phyloP scores from a whole-genome alignment of 2,329 filamentous ascomycete genomes.

The Pyricularia pennisetigena region DNA sequence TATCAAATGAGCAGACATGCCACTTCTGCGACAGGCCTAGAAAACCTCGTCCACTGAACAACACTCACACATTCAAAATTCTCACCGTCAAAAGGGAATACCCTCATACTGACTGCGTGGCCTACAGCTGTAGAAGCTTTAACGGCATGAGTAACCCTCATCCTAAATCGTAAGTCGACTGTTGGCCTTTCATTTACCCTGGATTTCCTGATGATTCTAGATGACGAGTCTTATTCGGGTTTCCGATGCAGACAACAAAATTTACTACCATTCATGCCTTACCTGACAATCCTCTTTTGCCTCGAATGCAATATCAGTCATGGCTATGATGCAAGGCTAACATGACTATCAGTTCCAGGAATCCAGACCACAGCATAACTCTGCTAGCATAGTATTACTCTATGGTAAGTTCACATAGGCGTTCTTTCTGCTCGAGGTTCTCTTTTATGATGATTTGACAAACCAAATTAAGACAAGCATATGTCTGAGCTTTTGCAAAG shows the following conservation, averaged over 20 bases:
- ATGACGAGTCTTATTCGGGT: conserved; percentile 74
- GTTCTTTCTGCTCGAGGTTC: no score
- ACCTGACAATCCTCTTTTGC: conserved; percentile 25
- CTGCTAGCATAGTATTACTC: neutral
- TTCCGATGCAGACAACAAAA: conserved; percentile 58
- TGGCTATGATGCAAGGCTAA: neutral
- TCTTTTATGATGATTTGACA: conserved; percentile 71
- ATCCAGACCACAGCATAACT: neutral
- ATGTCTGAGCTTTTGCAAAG: conserved; percentile 71
- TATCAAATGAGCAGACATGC: conserved; percentile 71
- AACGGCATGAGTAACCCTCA: neutral
- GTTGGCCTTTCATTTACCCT: conserved; percentile 6
- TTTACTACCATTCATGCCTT: conserved; percentile 66
- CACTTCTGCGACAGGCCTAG: conserved; percentile 95
- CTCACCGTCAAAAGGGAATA: neutral
- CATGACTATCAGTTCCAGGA: neutral
- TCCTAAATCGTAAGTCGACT: conserved; percentile 9
- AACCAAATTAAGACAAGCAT: conserved; percentile 80
- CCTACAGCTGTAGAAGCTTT: neutral
- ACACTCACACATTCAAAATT: neutral
- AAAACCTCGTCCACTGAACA: conserved; percentile 98
- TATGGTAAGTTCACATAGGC: neutral
- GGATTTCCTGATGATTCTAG: conserved; percentile 43
- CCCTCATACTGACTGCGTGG: neutral
- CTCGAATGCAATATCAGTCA: neutral